Conservation (phyloP, 208 protist species). For the Trypanosomatidae sp. region DNA sequence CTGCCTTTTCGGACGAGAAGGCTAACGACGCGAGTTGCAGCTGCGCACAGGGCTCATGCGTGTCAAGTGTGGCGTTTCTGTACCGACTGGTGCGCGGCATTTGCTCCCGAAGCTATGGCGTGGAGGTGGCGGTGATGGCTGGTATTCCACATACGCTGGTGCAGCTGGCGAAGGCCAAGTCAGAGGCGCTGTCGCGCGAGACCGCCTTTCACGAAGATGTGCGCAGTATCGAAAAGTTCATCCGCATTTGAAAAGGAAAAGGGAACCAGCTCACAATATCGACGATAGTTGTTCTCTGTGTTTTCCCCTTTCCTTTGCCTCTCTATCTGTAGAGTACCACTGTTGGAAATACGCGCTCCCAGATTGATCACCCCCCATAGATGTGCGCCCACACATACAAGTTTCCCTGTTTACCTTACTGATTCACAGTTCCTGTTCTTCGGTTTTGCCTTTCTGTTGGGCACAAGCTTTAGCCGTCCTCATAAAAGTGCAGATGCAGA, state of each 20-base stretch:
- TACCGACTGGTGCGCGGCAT: slow-evolving; percentile 88
- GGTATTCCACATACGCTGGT: slow-evolving; percentile 67
- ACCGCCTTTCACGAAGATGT: slow-evolving; percentile 67
- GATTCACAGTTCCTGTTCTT: slow-evolving; percentile 1
- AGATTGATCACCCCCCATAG: background rate
- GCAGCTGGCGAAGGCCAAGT: slow-evolving; percentile 58
- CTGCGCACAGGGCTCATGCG: slow-evolving; percentile 14
- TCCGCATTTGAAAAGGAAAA: slow-evolving; percentile 1
- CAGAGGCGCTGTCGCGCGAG: slow-evolving; percentile 52
- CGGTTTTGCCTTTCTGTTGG: background rate
- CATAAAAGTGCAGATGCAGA: background rate
- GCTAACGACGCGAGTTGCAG: slow-evolving; percentile 11
- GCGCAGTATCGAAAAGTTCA: slow-evolving; percentile 29
- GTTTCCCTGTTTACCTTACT: background rate
- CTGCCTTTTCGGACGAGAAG: background rate
- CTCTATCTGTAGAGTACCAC: background rate
- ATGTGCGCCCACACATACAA: background rate
- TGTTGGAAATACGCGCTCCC: background rate
- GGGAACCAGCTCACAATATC: background rate
- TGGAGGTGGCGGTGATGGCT: slow-evolving; percentile 91
- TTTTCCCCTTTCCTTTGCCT: slow-evolving; percentile 5
- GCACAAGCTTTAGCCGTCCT: background rate
- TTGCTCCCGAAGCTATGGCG: slow-evolving; percentile 88
- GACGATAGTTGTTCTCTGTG: background rate
- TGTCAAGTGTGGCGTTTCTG: slow-evolving; percentile 78